Evolutionary conservation across 805 yeast genomes (phyloP).

Genomic region (Saturnispora saitoi): DNA sequence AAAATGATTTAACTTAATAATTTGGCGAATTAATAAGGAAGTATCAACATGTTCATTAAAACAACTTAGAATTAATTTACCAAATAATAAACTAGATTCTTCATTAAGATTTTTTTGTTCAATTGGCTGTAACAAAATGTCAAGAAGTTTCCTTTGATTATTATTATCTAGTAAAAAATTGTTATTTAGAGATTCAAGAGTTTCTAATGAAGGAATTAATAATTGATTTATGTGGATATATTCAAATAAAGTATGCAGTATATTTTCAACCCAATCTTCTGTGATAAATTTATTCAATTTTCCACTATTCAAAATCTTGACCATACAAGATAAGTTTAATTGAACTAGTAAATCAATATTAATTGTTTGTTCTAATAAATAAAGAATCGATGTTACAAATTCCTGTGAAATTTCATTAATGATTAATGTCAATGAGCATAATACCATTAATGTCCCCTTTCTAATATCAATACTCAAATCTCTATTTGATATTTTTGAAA

Average conservation of each 20-base stretch:
- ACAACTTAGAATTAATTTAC: background rate
- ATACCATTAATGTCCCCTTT: constrained; percentile 20
- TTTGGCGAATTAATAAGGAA: background rate
- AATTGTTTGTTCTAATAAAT: constrained; percentile 20
- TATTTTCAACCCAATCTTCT: constrained; percentile 17
- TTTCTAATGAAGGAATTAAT: constrained; percentile 14
- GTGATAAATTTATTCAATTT: constrained; percentile 8
- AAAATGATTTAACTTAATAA: background rate
- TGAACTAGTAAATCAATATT: constrained; percentile 24
- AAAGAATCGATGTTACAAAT: constrained; percentile 8
- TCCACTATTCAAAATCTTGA: constrained; percentile 13
- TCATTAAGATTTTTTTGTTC: background rate
- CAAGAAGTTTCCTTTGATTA: constrained; percentile 7
- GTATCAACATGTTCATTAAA: background rate
- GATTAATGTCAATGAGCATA: constrained; percentile 13
- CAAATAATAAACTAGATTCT: background rate
- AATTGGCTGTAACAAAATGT: background rate
- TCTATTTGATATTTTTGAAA: constrained; percentile 22
- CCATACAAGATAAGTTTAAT: constrained; percentile 18
- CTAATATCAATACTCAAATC: constrained; percentile 29
- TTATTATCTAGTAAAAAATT: constrained; percentile 8
- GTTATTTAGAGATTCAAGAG: constrained; percentile 11
- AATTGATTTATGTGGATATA: constrained; percentile 19
- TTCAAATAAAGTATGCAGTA: constrained; percentile 15
- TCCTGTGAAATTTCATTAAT: background rate